Base-by-base conservation (phyloP, 148 eudicot genomes). In the Persicaria maculosa region DNA sequence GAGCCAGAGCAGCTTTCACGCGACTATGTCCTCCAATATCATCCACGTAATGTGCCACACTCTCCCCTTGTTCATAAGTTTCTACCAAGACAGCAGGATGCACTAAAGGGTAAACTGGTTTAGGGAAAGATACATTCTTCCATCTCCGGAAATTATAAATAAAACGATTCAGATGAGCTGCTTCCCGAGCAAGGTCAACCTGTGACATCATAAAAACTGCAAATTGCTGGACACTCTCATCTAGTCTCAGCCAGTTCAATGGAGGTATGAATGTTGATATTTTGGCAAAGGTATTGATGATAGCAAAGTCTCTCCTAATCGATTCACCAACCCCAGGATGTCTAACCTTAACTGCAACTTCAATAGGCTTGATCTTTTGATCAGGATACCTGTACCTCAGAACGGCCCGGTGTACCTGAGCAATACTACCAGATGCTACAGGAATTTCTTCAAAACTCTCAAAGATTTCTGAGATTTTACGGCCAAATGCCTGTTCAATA, bases 171-270 rank as follows among this genome's bases (percentile, higher is more conserved):
- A 83, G 53, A 73, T 83, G 86, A 69, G 83, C 80, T 72, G 86
- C 86, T 80, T 83, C 86, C 47, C 86, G 78, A 64, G 86, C 81
- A 73, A 83, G 83, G 71, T 83, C 86, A 73, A 83, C 86, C 81
- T 83, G 86, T 19, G 86, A 80, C 79, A 83, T 75, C 86, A 83
- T 83, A 46, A 80, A 83, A 75, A 83, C 83, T 12, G 79, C 77
- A 83, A 80, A 83, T 25, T 83, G 86, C 78, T 78, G 77, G 59
- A 83, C 86, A 47, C 86, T 83, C 74, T 83, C 86, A 40, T 83
- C 86, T 36, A 83, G 59, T 54, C 86, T 78, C 70, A 78, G 73
- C 83, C 83, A 83, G 52, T 78, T 76, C 55, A 83, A 46, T 25
- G 83, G 76, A 31, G 86, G 86, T 73, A 83, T 78, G 31, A 61